Evolutionary conservation across 805 yeast genomes (phyloP), one percentile per base, ranked within the genome.

Genomic region (Candida pini): DNA sequence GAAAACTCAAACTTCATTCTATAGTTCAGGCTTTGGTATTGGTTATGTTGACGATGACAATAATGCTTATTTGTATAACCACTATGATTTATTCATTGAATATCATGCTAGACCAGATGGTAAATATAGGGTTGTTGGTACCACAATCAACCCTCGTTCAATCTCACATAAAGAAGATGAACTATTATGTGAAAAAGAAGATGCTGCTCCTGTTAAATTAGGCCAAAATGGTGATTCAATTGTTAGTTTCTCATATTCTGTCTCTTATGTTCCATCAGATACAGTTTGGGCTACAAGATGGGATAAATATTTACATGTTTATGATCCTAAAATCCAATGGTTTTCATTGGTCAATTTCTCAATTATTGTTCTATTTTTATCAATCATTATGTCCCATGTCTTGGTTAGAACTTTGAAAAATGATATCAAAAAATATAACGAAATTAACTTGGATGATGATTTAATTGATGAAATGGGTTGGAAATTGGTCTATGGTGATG

Each of bases 281-380:
- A 84, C 92, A 3, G 76, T 78, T 4, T 92, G 97, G 97, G 97
- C 97, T 22, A 90, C 97, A 3, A 79, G 98, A 64, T 92, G 98
- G 98, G 98, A 92, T 60, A 86, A 87, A 60, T 92, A 92, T 57
- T 68, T 92, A 51, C 94, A 86, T 49, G 92, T 84, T 17, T 83
- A 80, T 56, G 95, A 86, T 54, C 94, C 97, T 38, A 81, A 82
- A 54, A 84, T 92, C 48, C 97, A 92, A 64, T 90, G 97, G 97
- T 85, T 88, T 51, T 87, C 97, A 2, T 73, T 92, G 49, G 64
- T 88, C 46, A 88, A 88, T 63, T 87, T 94, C 43, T 78, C 95
- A 4, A 58, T 89, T 36, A 76, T 90, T 49, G 96, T 88, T 6
- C 42, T 85, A 8, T 73, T 84, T 45, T 68, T 92, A 43, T 81